Base-by-base conservation (phyloP, 1,284 basidiomycete species). In the Vanrija humicola region DNA sequence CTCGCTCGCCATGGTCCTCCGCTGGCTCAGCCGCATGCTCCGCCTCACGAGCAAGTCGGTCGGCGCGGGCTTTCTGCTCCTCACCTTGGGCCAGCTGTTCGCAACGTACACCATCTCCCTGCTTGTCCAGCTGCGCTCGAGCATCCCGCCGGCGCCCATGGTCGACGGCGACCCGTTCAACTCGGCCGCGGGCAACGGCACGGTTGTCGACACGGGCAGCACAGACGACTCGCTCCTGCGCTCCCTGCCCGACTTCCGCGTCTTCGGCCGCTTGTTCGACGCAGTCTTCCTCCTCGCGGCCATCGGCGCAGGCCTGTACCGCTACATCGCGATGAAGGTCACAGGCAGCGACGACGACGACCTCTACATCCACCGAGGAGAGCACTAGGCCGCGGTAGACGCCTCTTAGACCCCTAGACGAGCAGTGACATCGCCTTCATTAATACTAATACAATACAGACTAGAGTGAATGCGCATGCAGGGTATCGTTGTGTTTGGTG, bases 231-330 rank as follows among this genome's bases (percentile, higher is more conserved):
- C 66, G 5, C 61, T 76, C 12, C 61, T 77, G 8, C 63, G 68
- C 1, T 68, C 72, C 12, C 61, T 78, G 3, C 76, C 76, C 9
- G 73, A 76, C 48, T 78, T 78, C 56, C 57, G 68, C 19, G 69
- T 76, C 0, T 78, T 78, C 59, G 76, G 76, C 14, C 61, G 74
- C 29, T 59, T 77, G 21, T 78, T 78, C 55, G 76, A 78, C 49
- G 52, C 70, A 25, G 64, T 72, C 39, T 78, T 77, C 54, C 55
- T 77, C 21, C 26, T 74, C 12, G 72, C 73, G 3, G 74, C 75
- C 1, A 43, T 64, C 0, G 60, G 61, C 4, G 74, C 74, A 0
- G 62, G 54, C 0, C 42, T 70, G 2, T 75, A 69, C 51, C 58
- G 73, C 16, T 77, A 70, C 49, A 56, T 74, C 15, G 66, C 67